These are phyloP conservation scores for Actinomucor elegans DNA, from an alignment of 371 early-diverging fungal species.

Conservation along the genomic window DNA sequence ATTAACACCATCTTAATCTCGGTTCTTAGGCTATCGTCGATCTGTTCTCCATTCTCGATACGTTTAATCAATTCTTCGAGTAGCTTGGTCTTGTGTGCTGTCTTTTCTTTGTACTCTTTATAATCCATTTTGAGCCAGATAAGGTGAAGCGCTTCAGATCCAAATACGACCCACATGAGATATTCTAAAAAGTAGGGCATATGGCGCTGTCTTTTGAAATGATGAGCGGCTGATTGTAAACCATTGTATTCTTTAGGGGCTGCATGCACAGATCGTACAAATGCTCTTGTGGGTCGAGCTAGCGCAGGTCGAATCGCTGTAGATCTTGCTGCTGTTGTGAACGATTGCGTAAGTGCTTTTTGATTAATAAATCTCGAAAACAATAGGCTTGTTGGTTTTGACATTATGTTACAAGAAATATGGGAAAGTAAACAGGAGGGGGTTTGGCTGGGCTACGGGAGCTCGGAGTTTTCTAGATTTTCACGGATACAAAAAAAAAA, in stretches of 20 bases:
- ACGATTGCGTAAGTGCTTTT: not conserved
- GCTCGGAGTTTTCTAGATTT: too few relatives aligned
- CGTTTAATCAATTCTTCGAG: conserved; percentile 36
- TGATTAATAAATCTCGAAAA: not conserved
- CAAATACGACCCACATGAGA: conserved; percentile 53
- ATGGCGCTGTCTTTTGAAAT: conserved; percentile 48
- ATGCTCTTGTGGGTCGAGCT: conserved; percentile 1
- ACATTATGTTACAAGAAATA: not conserved
- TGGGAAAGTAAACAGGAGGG: not conserved
- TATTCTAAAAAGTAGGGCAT: conserved; percentile 49
- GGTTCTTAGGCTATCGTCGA: conserved; percentile 28
- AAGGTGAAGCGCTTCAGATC: conserved; percentile 50
- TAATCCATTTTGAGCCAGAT: conserved; percentile 52
- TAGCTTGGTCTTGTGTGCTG: conserved; percentile 38
- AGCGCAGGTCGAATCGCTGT: not conserved
- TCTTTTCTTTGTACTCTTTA: conserved; percentile 48
- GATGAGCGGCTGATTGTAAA: conserved; percentile 28
- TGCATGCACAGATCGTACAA: conserved; percentile 16
- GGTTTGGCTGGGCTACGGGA: not conserved
- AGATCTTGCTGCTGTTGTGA: not conserved
- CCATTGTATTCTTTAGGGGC: conserved; percentile 23
- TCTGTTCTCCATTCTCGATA: conserved; percentile 40
- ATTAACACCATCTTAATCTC: conserved; percentile 44
- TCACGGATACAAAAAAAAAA: too few relatives aligned
- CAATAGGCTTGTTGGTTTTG: not conserved